phyloP scores from a whole-genome alignment of 169 alveolate genomes.

The Besnoitia besnoiti region DNA sequence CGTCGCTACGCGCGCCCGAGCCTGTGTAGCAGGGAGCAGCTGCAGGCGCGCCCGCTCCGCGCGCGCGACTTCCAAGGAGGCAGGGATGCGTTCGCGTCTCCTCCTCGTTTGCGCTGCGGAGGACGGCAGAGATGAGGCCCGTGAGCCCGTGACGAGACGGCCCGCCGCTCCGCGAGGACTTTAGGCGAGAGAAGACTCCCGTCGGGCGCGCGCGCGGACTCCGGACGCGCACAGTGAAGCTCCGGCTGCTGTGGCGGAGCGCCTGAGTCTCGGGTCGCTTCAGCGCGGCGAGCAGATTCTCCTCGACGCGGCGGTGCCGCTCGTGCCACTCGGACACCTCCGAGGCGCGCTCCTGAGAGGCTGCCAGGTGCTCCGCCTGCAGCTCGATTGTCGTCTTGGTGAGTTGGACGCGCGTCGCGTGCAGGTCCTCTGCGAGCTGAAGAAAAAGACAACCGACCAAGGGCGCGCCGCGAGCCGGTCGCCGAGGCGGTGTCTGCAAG shows the following conservation, averaged over 20 bases:
- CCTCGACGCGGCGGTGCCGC: conserved; percentile 12
- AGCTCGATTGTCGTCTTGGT: conserved; percentile 18
- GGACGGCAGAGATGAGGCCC: background rate
- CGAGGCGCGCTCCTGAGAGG: background rate
- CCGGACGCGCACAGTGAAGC: background rate
- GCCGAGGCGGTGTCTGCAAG: too few relatives aligned
- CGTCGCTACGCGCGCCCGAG: background rate
- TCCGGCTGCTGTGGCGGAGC: background rate
- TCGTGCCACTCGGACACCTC: background rate
- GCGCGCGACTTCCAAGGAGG: background rate
- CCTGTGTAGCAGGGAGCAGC: too few relatives aligned
- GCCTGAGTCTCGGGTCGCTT: background rate
- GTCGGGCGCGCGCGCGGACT: background rate
- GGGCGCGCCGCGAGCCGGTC: too few relatives aligned
- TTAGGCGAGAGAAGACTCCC: background rate
- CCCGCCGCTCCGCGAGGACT: background rate
- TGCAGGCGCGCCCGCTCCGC: background rate
- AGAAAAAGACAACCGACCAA: background rate
- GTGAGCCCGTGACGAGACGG: background rate
- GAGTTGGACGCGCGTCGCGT: background rate
- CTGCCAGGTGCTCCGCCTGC: background rate
- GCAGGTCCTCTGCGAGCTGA: conserved; percentile 20
- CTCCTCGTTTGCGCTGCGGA: background rate
- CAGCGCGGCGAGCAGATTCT: background rate
- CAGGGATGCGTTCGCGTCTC: background rate